Conservation (phyloP, 2,329 filamentous ascomycete species). For the Lasiodiplodia gonubiensis region DNA sequence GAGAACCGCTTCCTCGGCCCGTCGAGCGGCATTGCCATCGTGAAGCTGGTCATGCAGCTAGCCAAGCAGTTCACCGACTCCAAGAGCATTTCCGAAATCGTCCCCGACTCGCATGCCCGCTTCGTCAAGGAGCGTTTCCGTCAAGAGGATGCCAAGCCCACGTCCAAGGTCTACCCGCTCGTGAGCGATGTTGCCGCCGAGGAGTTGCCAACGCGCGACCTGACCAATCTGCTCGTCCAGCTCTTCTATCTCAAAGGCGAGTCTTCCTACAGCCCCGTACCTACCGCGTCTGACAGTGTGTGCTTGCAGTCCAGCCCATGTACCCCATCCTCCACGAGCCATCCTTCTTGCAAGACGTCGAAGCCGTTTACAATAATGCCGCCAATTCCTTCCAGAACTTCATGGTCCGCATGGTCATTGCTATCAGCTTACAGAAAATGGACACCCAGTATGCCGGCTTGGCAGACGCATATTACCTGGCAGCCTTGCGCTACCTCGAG, state of each 20-base stretch:
- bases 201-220: conserved; percentile 72
- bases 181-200: conserved; percentile 83
- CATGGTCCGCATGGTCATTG: conserved; percentile 86
- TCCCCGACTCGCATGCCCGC: conserved; percentile 74
- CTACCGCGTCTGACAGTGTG: background rate
- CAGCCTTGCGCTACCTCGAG: conserved; percentile 84
- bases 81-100: conserved; percentile 88
- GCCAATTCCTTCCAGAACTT: conserved; percentile 85
- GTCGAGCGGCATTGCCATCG: conserved; percentile 95
- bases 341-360: conserved; percentile 74
- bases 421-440: conserved; percentile 92
- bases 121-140: conserved; percentile 71
- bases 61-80: conserved; percentile 92
- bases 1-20: conserved; percentile 91
- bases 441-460: conserved; percentile 89
- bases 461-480: conserved; percentile 92
- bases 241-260: conserved; percentile 84
- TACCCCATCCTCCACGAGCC: conserved; percentile 87
- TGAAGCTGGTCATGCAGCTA: conserved; percentile 91
- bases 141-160: conserved; percentile 69
- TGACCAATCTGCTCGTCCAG: conserved; percentile 80
- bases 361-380: conserved; percentile 79
- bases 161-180: conserved; percentile 85
- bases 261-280: conserved; percentile 33
- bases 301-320: conserved; percentile 76